Conservation (phyloP, 2,329 filamentous ascomycete genomes). For the Tolypocladium sp. region DNA sequence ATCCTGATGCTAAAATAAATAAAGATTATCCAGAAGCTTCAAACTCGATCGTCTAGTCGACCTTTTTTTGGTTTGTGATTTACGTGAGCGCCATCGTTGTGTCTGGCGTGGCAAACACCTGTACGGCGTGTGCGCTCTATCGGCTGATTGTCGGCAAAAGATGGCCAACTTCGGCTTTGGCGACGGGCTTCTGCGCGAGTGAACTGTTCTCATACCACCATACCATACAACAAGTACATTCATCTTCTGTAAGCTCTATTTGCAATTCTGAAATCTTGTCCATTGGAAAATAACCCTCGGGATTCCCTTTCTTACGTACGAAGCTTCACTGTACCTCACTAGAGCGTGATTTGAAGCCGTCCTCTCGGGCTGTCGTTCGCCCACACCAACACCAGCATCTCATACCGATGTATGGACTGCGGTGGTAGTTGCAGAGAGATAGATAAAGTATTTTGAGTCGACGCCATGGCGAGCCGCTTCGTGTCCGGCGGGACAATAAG, state of each 20-base stretch:
- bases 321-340: not conserved
- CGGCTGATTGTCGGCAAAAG: constrained; percentile 5
- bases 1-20: not conserved
- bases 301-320: not conserved
- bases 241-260: not conserved
- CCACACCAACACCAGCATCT: not conserved
- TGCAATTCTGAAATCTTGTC: not conserved
- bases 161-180: not conserved
- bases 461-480: constrained; percentile 44
- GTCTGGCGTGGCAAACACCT: not conserved
- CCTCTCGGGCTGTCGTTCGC: not conserved
- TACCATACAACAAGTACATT: no score
- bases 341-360: not conserved
- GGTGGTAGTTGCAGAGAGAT: not conserved
- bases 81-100: not conserved
- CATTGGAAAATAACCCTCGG: no score
- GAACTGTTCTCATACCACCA: not conserved
- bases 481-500: constrained; percentile 44
- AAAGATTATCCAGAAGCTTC: not conserved
- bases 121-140: no score
- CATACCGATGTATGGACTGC: not conserved
- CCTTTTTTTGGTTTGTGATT: not conserved
- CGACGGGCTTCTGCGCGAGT: not conserved
- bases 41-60: not conserved
- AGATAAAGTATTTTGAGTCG: not conserved